Base-by-base conservation (phyloP, 495 filamentous ascomycete species). In the Venustampulla echinocandica region DNA sequence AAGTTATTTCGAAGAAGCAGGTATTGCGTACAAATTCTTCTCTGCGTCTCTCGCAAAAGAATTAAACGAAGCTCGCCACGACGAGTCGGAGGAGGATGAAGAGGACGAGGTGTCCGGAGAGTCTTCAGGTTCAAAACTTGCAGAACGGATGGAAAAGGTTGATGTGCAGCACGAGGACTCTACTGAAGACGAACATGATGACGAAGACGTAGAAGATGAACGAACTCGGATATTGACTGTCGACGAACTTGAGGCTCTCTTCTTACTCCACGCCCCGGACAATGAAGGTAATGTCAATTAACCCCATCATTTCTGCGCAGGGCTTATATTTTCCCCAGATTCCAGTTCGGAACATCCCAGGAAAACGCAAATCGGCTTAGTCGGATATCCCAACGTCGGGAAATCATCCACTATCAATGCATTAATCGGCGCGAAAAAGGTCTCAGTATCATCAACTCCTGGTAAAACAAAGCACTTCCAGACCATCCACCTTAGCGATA, bases 391-490 rank as follows among this genome's bases (percentile, higher is more conserved):
- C 51, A 99, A 99, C 67, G 93, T 97, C 54, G 93, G 93, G 58
- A 99, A 99, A 65, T 97, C 93, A 5, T 95, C 87, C 32, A 99
- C 93, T 6, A 97, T 99, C 73, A 99, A 99, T 68, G 90, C 93
- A 10, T 79, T 99, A 32, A 86, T 96, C 47, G 93, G 93, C 42
- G 84, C 93, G 44, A 97, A 95, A 74, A 97, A 97, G 67, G 93
- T 99, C 3, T 96, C 90, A 1, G 93, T 99, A 32, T 97, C 93
- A 30, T 81, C 90, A 21, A 99, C 93, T 1, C 93, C 93, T 4
- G 93, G 93, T 47, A 99, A 97, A 66, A 99, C 93, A 9, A 99
- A 99, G 69, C 93, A 99, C 59, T 99, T 99, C 69, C 93, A 99
- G 63, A 99, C 93, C 14, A 88, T 99, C 53, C 90, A 95, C 62